Evolutionary conservation across 1,284 basidiomycete genomes (phyloP).

Genomic region (Tilletia caries): DNA sequence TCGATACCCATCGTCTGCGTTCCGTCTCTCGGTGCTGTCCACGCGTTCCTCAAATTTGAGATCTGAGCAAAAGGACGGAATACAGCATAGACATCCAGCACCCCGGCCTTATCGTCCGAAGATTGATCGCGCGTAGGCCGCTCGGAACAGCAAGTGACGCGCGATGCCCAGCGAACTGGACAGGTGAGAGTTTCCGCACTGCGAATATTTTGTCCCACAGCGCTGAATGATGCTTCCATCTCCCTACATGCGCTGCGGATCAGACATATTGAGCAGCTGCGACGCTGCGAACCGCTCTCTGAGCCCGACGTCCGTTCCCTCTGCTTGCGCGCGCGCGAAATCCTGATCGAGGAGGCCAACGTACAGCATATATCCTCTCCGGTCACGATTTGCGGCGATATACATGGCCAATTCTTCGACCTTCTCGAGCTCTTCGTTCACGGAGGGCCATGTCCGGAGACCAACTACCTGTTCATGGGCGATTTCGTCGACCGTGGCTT

Average conservation of each 20-base stretch:
- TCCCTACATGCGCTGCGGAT: neutral
- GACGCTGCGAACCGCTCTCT: constrained; percentile 42
- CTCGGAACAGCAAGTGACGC: too few species aligned
- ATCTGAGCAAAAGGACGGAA: too few species aligned
- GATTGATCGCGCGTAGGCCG: too few species aligned
- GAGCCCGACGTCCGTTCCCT: constrained; percentile 57
- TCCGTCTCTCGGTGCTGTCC: too few species aligned
- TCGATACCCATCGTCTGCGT: too few species aligned
- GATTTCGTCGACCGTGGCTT: constrained; percentile 69
- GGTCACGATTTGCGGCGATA: constrained; percentile 97
- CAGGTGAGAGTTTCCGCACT: neutral
- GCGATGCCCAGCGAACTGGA: constrained; percentile 12
- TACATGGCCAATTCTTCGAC: constrained; percentile 97
- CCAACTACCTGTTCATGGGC: constrained; percentile 93
- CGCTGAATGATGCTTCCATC: neutral
- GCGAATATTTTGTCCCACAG: too few species aligned
- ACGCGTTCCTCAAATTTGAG: too few species aligned
- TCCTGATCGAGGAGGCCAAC: constrained; percentile 90
- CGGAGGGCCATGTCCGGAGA: constrained; percentile 89
- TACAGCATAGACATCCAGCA: too few species aligned
- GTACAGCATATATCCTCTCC: constrained; percentile 94
- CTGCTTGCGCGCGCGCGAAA: constrained; percentile 91
- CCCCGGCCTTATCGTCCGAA: too few species aligned
- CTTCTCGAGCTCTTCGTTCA: constrained; percentile 94
- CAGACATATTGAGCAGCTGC: constrained; percentile 46